phyloP scores from a whole-genome alignment of 257 asterid species.

The Striga asiatica region DNA sequence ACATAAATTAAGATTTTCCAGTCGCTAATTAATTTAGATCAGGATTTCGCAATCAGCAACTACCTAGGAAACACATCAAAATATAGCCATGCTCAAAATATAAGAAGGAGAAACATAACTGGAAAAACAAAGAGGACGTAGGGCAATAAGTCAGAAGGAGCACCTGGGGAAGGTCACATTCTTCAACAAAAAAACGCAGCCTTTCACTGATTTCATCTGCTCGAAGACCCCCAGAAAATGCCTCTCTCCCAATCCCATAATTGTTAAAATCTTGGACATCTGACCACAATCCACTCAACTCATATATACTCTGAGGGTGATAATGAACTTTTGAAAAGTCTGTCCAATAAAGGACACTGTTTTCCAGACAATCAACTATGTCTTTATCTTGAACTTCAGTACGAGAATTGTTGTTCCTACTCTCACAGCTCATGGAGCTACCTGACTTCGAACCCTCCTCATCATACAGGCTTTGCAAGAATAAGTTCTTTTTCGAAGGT shows the following conservation, averaged over 20 bases:
- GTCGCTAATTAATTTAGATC: neutral
- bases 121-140: neutral
- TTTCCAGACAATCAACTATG: slow-evolving; percentile 65
- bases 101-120: slow-evolving; percentile 11
- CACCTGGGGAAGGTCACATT: slow-evolving; percentile 94
- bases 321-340: slow-evolving; percentile 91
- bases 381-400: slow-evolving; percentile 60
- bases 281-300: slow-evolving; percentile 64
- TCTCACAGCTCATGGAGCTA: slow-evolving; percentile 19
- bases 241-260: slow-evolving; percentile 76
- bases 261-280: slow-evolving; percentile 44
- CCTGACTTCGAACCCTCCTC: slow-evolving; percentile 33
- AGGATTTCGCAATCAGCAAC: neutral
- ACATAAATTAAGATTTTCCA: neutral
- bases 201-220: slow-evolving; percentile 80
- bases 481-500: slow-evolving; percentile 62
- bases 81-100: neutral
- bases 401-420: slow-evolving; percentile 20
- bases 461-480: slow-evolving; percentile 64
- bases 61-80: neutral
- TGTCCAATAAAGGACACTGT: slow-evolving; percentile 79
- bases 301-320: slow-evolving; percentile 86
- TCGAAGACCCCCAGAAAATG: slow-evolving; percentile 34
- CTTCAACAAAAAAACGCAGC: slow-evolving; percentile 90
- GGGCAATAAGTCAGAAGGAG: neutral